Percentiles rank a stretch among this genome's conserved stretches.
Evolutionary conservation across 2,329 filamentous ascomycete species (phyloP).

Genomic region (Elsinoe batatas): DNA sequence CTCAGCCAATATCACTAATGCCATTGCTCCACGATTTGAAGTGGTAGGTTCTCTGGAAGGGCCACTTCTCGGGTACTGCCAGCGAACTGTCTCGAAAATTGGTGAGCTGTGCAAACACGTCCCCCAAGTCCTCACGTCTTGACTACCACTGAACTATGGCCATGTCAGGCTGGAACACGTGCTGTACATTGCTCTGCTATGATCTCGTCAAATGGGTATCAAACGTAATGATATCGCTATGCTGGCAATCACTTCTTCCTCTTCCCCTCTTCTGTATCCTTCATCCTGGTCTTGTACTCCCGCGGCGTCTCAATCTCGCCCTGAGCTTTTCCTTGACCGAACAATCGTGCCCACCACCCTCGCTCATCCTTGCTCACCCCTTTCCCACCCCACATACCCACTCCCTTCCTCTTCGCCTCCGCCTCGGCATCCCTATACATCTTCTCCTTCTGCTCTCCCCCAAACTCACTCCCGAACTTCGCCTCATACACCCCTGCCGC

Average conservation of each 20-base stretch:
- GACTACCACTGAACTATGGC: too few species aligned
- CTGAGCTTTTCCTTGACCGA: slow-evolving; percentile 42
- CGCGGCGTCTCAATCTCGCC: slow-evolving; percentile 67
- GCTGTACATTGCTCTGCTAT: too few species aligned
- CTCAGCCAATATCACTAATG: too few species aligned
- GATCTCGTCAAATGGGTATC: background rate
- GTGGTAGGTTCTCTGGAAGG: too few species aligned
- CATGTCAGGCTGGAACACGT: too few species aligned
- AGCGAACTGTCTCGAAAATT: too few species aligned
- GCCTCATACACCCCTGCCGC: slow-evolving; percentile 90
- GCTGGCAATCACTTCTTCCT: slow-evolving; percentile 4
- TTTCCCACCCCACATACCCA: slow-evolving; percentile 57
- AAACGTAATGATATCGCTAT: background rate
- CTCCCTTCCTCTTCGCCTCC: slow-evolving; percentile 30
- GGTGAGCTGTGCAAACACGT: too few species aligned
- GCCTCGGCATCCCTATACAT: slow-evolving; percentile 56
- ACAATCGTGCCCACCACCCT: slow-evolving; percentile 30
- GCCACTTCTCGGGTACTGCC: too few species aligned
- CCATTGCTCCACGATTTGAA: too few species aligned
- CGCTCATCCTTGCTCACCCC: slow-evolving; percentile 22
- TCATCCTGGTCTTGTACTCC: slow-evolving; percentile 65
- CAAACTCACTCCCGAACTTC: slow-evolving; percentile 82
- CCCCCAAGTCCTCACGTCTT: too few species aligned
- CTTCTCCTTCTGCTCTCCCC: slow-evolving; percentile 43
- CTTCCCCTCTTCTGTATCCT: slow-evolving; percentile 32